Evolutionary conservation across 176 grass and related monocot genomes (phyloP).

Genomic region (Eragrostis curvula): DNA sequence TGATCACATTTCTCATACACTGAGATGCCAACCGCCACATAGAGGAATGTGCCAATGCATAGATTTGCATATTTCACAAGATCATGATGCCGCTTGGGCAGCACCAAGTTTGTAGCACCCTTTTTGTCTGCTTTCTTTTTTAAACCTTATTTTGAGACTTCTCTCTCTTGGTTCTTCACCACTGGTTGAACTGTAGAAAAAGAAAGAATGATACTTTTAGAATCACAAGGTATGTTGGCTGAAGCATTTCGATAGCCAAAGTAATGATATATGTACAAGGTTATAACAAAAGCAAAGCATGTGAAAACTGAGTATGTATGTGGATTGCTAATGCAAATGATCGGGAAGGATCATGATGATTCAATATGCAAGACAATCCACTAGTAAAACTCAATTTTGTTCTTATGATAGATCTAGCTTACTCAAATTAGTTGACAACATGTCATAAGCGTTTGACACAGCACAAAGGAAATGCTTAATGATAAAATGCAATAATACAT

Average conservation of each 20-base stretch:
- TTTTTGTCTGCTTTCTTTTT: conserved; percentile 61
- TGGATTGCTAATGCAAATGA: conserved; percentile 11
- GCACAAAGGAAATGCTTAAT: background rate
- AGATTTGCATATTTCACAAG: background rate
- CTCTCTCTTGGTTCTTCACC: conserved; percentile 77
- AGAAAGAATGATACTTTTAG: conserved; percentile 13
- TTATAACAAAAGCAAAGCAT: conserved; percentile 18
- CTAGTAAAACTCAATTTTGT: conserved; percentile 19
- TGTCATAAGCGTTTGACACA: background rate
- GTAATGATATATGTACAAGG: background rate
- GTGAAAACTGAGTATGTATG: background rate
- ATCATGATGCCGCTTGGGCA: conserved; percentile 61
- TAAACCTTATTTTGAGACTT: conserved; percentile 49
- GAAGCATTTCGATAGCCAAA: conserved; percentile 1
- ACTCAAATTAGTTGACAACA: background rate
- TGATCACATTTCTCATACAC: conserved; percentile 16
- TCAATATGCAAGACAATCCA: conserved; percentile 17
- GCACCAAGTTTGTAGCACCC: conserved; percentile 58
- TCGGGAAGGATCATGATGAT: conserved; percentile 5
- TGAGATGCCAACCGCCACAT: background rate
- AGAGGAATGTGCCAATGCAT: background rate
- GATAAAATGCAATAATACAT: conserved; percentile 4
- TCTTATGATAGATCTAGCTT: background rate
- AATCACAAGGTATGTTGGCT: background rate
- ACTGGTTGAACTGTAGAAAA: conserved; percentile 81